Conservation (phyloP, 495 filamentous ascomycete species). For the Xylaria longipes region DNA sequence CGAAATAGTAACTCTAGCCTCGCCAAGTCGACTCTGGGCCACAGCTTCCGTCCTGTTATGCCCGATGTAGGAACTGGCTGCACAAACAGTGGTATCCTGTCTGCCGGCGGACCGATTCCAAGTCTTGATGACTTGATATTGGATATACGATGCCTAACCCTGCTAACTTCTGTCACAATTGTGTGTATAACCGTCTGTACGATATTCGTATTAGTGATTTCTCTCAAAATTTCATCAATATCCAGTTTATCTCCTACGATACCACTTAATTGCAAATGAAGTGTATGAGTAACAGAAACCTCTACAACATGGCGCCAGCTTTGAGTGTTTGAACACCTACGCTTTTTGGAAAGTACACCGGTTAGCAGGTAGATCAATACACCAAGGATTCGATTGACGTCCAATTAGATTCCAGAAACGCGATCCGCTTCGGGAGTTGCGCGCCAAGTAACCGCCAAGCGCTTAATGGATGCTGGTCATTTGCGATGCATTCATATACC, state of each 20-base stretch:
- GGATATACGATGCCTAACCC: background rate
- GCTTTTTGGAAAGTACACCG: background rate
- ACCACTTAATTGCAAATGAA: background rate
- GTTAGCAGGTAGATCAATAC: background rate
- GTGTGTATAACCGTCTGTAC: background rate
- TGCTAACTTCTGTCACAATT: background rate
- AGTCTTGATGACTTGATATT: background rate
- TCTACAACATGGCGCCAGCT: background rate
- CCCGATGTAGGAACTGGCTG: background rate
- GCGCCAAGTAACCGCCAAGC: slow-evolving; percentile 17
- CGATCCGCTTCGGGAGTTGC: slow-evolving; percentile 13
- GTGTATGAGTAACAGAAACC: background rate
- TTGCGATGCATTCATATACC: background rate
- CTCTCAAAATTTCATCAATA: background rate
- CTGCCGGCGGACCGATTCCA: background rate
- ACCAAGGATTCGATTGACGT: background rate
- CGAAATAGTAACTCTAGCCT: slow-evolving; percentile 3
- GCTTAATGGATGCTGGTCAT: background rate
- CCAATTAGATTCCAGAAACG: background rate
- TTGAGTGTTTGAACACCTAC: slow-evolving; percentile 3
- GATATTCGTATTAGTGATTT: background rate
- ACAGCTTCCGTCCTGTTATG: background rate
- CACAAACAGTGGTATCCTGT: background rate
- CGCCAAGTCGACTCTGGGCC: background rate
- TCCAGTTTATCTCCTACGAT: background rate